Base-by-base conservation (phyloP, 768 basidiomycete species). In the Termitomyces sp. region DNA sequence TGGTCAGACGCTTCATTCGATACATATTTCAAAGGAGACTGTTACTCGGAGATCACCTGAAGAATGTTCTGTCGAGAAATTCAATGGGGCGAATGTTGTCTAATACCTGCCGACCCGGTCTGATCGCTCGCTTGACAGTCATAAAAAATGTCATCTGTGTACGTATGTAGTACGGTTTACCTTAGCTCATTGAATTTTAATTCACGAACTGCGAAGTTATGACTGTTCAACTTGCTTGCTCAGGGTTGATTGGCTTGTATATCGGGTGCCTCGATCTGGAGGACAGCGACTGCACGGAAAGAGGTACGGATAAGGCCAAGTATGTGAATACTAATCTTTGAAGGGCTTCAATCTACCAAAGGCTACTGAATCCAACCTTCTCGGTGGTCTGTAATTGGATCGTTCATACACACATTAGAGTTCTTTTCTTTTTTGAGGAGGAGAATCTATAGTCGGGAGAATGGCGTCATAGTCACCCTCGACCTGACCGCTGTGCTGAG, bases 11-110 rank as follows among this genome's bases (percentile, higher is more conserved):
- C 36, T 67, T 33, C 67, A 67, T 43, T 63, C 67, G 23, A 65
- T 70, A n/a, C 68, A 68, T 44, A 66, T 70, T 14, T 52, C 65
- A 47, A 67, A 70, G 53, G 69, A 70, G 41, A 63, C 62, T 10
- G 59, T 67, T 43, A 63, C 67, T n/a, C 63, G 68, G 13, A 49
- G 51, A 30, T 56, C 55, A 32, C 58, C 60, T 20, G 64, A 68
- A 43, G 59, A 61, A 47, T 61, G 59, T 18, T 65, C 64, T 38
- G 57, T 66, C 18, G 67, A 68, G 28, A 68, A 65, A 28, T 68
- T 59, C 46, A 33, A n/a, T 40, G 47, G 48, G 16, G 63, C 63
- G 38, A 63, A 63, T 32, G 65, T 62, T 23, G 26, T 62, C 56
- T 50, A 65, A 38, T 35, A 53, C 49, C 56, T 49, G 57, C 59